A percentile compares a stretch with the other conserved stretches of the same genome.
These are phyloP conservation scores for Acorus gramineus DNA, from an alignment of 106 monocot species.

Conservation along the genomic window DNA sequence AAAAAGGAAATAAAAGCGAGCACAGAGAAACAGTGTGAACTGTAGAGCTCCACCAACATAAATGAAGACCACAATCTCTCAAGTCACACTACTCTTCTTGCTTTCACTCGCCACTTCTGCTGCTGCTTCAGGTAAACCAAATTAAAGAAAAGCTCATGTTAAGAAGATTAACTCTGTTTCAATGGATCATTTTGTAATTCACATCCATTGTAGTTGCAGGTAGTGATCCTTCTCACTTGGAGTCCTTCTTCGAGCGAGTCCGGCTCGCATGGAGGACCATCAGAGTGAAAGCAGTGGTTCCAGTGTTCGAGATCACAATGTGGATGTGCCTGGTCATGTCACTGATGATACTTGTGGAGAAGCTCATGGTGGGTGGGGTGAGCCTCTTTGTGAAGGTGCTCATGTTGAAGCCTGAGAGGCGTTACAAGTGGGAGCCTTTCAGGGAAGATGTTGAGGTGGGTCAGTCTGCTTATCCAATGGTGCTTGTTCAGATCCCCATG, in stretches of 20 bases:
- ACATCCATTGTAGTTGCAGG: too few species aligned
- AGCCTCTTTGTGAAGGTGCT: slow-evolving; percentile 26
- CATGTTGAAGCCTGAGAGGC: slow-evolving; percentile 25
- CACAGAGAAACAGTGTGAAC: too few species aligned
- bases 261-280: slow-evolving; percentile 1
- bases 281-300: slow-evolving; percentile 10
- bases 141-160: too few species aligned
- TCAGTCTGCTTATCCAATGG: slow-evolving; percentile 27
- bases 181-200: too few species aligned
- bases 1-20: too few species aligned
- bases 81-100: too few species aligned
- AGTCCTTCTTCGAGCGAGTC: neutral
- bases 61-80: too few species aligned
- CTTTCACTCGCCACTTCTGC: too few species aligned
- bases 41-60: too few species aligned
- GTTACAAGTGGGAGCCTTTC: slow-evolving; percentile 33
- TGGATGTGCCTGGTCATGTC: slow-evolving; percentile 29
- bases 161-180: too few species aligned
- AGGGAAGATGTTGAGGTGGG: slow-evolving; percentile 29
- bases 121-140: too few species aligned
- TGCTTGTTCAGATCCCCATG: slow-evolving; percentile 58
- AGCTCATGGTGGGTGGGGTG: slow-evolving; percentile 20
- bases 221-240: too few species aligned
- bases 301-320: slow-evolving; percentile 11
- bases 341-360: slow-evolving; percentile 32